A percentile compares a stretch with the other conserved stretches of the same genome.
phyloP scores from a whole-genome alignment of 345 rosid genomes.

The Orychophragmus violaceus region DNA sequence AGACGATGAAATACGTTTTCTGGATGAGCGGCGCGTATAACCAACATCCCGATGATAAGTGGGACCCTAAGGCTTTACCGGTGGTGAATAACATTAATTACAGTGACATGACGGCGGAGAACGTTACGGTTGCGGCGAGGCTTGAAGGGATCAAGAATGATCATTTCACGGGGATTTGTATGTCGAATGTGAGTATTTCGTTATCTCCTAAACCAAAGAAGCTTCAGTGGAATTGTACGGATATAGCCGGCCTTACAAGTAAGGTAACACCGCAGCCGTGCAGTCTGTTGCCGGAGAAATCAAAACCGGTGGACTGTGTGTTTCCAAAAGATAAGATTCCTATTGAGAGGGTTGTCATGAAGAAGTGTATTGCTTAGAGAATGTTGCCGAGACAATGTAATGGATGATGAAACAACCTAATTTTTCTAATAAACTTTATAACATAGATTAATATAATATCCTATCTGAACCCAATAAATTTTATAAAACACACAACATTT shows the following conservation, averaged over 20 bases:
- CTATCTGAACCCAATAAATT: too few relatives aligned
- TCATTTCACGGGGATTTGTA: conserved; percentile 61
- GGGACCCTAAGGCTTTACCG: conserved; percentile 72
- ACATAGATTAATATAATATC: too few relatives aligned
- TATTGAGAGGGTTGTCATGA: neutral
- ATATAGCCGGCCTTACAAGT: conserved; percentile 49
- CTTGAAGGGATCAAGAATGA: conserved; percentile 59
- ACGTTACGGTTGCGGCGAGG: conserved; percentile 59
- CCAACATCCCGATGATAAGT: conserved; percentile 54
- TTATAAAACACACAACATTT: too few relatives aligned
- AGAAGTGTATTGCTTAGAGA: conserved; percentile 14
- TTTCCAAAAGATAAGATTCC: conserved; percentile 1
- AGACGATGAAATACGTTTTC: conserved; percentile 77
- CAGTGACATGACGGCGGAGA: conserved; percentile 58
- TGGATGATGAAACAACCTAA: too few relatives aligned
- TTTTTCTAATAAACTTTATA: too few relatives aligned
- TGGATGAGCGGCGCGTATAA: conserved; percentile 78
- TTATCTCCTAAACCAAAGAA: conserved; percentile 55
- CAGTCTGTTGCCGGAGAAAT: conserved; percentile 39
- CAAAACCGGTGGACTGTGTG: neutral
- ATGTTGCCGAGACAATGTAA: too few relatives aligned
- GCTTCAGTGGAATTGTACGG: conserved; percentile 61
- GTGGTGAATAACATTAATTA: conserved; percentile 52
- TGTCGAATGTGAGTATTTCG: conserved; percentile 56
- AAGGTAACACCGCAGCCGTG: conserved; percentile 51